Base-by-base conservation (phyloP, 1,139 yeast species). In the Magnusiomyces paraingens region DNA sequence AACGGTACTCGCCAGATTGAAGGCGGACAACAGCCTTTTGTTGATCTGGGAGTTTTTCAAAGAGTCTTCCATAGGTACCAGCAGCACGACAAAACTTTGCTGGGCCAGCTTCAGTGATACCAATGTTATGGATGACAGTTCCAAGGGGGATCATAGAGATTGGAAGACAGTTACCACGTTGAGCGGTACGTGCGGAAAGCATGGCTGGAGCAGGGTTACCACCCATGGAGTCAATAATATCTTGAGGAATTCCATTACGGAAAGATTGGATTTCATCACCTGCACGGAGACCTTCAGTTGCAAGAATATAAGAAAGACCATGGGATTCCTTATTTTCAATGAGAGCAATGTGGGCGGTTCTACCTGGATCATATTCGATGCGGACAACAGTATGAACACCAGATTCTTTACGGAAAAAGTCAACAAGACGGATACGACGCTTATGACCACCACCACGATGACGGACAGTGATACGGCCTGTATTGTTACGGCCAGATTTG, bases 381-480 rank as follows among this genome's bases (percentile, higher is more conserved):
- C 99, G 78, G 56, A 84, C 74, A 21, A 93, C 98, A 21, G 81
- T 78, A 62, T 89, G 95, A 53, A 78, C 79, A 22, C 98, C 99
- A 1, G 82, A 71, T 2, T 69, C 78, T 48, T 70, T 66, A 65
- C 99, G 80, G 63, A 76, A 76, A 66, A 84, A 84, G 70, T 93
- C 99, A 32, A 93, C 79, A 49, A 87, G 70, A 65, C 99, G 81
- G 46, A 86, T 80, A 70, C 99, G 81, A 66, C 90, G 84, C 70
- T 86, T 89, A 69, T 88, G 95, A 48, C 98, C 99, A 64, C 99
- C 99, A 69, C 99, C 99, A 70, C 94, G 83, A 68, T 94, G 97
- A 68, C 99, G 82, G 46, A 89, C 85, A 8, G 96, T 88, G 64
- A 93, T 88, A 61, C 81, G 79, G 62, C 99, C 99, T 12, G 85